Conservation (phyloP, 148 eudicot genomes). For the Euryodendron excelsum region DNA sequence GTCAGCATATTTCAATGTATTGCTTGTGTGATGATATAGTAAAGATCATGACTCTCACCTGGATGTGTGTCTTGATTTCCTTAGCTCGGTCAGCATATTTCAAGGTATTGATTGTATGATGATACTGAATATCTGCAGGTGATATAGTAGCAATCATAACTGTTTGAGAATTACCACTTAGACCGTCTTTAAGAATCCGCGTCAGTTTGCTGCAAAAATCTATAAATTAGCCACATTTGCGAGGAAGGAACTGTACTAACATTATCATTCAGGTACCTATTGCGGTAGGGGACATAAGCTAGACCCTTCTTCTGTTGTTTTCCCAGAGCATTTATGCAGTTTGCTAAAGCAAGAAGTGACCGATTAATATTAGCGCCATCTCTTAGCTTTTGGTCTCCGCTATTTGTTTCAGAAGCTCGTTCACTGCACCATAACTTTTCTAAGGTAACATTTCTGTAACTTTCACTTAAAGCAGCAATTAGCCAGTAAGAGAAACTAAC, state of each 20-base stretch:
- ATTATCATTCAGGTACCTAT: constrained; percentile 56
- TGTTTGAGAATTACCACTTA: constrained; percentile 87
- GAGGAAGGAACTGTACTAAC: background rate
- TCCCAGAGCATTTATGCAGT: constrained; percentile 87
- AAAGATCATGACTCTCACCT: constrained; percentile 42
- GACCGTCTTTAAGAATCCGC: constrained; percentile 87
- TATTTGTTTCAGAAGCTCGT: constrained; percentile 83
- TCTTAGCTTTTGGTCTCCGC: constrained; percentile 69
- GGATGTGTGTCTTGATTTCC: constrained; percentile 85
- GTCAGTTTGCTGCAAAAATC: constrained; percentile 66
- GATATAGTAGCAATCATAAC: constrained; percentile 84
- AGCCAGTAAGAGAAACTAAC: constrained; percentile 3
- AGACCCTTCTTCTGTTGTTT: constrained; percentile 90
- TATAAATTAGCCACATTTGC: constrained; percentile 24
- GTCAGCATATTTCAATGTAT: too few species aligned
- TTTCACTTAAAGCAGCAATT: constrained; percentile 1
- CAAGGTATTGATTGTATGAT: constrained; percentile 77
- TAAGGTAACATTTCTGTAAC: constrained; percentile 1
- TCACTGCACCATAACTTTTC: constrained; percentile 54
- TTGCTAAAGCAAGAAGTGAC: constrained; percentile 86
- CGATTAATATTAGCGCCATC: constrained; percentile 93
- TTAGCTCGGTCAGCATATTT: constrained; percentile 89
- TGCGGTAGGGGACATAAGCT: constrained; percentile 92
- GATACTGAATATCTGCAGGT: constrained; percentile 78
- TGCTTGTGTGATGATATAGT: background rate